Conservation (phyloP, 306 rosid genomes). For the Luffa acutangula region DNA sequence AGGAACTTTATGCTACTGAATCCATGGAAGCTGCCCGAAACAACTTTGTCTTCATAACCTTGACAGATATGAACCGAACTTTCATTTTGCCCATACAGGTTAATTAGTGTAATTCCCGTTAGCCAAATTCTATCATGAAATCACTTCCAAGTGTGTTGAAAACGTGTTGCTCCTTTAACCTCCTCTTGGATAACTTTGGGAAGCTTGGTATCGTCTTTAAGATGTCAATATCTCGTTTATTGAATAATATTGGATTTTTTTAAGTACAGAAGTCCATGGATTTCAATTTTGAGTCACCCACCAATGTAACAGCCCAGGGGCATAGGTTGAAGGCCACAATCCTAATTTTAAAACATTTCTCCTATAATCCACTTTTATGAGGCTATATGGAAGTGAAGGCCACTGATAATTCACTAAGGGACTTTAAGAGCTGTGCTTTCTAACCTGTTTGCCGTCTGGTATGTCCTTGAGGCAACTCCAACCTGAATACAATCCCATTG, state of each 20-base stretch:
- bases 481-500: conserved; percentile 76
- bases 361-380: conserved; percentile 61
- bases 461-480: conserved; percentile 89
- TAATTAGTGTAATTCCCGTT: conserved; percentile 70
- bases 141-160: conserved; percentile 69
- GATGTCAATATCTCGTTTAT: conserved; percentile 60
- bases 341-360: conserved; percentile 35
- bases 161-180: conserved; percentile 40
- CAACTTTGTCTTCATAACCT: conserved; percentile 80
- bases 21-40: conserved; percentile 78
- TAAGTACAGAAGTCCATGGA: conserved; percentile 78
- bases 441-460: conserved; percentile 78
- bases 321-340: conserved; percentile 48
- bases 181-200: conserved; percentile 82
- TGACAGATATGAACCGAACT: conserved; percentile 79
- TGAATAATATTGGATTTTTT: conserved; percentile 65
- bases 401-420: conserved; percentile 73
- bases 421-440: conserved; percentile 74
- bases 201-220: conserved; percentile 60
- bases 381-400: conserved; percentile 66
- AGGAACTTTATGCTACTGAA: conserved; percentile 70
- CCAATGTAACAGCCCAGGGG: conserved; percentile 63
- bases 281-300: conserved; percentile 82
- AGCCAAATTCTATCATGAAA: conserved; percentile 57
- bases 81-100: conserved; percentile 50